These are phyloP conservation scores for Davidsoniella australis DNA, from an alignment of 2,329 filamentous ascomycete species.

Conservation along the genomic window DNA sequence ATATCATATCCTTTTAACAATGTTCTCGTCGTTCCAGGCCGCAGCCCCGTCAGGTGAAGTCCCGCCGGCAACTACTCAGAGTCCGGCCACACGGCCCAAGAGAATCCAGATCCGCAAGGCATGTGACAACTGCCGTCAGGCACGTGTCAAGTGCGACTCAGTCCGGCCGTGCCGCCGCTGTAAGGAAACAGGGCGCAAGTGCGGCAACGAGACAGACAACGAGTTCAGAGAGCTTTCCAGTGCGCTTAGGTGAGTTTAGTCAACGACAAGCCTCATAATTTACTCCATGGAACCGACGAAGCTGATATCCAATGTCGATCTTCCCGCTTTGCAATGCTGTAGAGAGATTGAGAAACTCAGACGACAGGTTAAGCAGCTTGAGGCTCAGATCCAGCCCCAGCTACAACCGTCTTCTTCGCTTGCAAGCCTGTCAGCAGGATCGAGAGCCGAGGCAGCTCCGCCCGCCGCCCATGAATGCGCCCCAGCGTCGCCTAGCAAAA, in stretches of 20 bases:
- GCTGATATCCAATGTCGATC: not conserved
- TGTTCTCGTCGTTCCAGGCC: not conserved
- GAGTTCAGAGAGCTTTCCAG: constrained; percentile 6
- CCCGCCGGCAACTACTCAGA: not conserved
- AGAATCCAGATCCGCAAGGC: constrained; percentile 10
- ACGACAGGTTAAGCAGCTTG: constrained; percentile 2
- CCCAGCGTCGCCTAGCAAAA: not conserved
- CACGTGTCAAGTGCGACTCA: constrained; percentile 7
- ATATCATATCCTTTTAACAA: too few species aligned
- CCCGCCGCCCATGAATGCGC: not conserved
- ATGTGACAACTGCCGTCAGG: constrained; percentile 7
- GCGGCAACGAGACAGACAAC: constrained; percentile 8
- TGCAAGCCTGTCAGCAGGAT: too few species aligned
- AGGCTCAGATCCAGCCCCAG: not conserved
- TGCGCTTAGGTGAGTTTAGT: not conserved
- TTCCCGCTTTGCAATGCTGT: not conserved
- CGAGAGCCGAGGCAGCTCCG: not conserved
- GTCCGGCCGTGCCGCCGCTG: constrained; percentile 7
- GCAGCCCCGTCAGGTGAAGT: not conserved
- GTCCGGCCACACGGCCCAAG: not conserved
- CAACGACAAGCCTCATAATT: not conserved
- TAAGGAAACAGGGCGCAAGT: constrained; percentile 1
- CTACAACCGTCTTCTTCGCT: not conserved
- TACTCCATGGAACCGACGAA: not conserved
- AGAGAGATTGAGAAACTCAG: constrained; percentile 8